A percentile compares a stretch with the other conserved stretches of the same genome.
Conservation (phyloP, 2,329 filamentous ascomycete species). For the Dryadomyces quercivorus region DNA sequence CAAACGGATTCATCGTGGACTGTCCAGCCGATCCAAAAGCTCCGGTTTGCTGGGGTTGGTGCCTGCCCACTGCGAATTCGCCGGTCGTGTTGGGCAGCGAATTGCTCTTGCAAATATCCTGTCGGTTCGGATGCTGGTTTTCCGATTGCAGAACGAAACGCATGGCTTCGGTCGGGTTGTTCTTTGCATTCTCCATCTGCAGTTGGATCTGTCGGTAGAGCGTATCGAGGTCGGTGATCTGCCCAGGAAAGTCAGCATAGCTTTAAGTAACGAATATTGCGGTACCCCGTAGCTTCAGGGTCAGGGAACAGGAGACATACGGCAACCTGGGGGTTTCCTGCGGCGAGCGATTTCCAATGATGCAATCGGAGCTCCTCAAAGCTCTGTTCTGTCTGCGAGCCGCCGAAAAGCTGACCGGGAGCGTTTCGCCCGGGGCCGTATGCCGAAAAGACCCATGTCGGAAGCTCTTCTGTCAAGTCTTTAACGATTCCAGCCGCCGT, state of each 20-base stretch:
- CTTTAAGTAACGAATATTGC: no score
- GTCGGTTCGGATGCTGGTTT: constrained; percentile 63
- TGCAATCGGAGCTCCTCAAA: constrained; percentile 77
- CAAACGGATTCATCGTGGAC: constrained; percentile 23
- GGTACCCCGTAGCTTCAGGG: not conserved
- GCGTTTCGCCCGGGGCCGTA: constrained; percentile 70
- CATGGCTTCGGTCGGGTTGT: constrained; percentile 59
- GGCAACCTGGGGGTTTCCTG: constrained; percentile 46
- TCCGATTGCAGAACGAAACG: constrained; percentile 54
- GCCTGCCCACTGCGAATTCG: constrained; percentile 29
- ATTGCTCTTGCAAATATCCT: constrained; percentile 45
- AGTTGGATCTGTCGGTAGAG: constrained; percentile 53
- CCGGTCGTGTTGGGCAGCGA: constrained; percentile 29
- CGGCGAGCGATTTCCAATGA: constrained; percentile 47
- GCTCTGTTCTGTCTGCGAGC: constrained; percentile 67
- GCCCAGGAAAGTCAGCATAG: not conserved
- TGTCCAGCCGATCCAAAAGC: constrained; percentile 19
- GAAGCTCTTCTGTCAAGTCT: constrained; percentile 60
- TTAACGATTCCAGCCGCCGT: constrained; percentile 45
- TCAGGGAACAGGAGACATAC: constrained; percentile 22
- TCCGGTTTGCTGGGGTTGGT: constrained; percentile 14
- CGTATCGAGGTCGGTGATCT: constrained; percentile 48
- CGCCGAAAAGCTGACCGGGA: constrained; percentile 75
- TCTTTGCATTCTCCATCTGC: constrained; percentile 60
- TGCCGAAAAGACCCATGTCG: constrained; percentile 75